These are phyloP conservation scores for Citrullus colocynthis DNA, from an alignment of 306 rosid genomes.

Conservation along the genomic window DNA sequence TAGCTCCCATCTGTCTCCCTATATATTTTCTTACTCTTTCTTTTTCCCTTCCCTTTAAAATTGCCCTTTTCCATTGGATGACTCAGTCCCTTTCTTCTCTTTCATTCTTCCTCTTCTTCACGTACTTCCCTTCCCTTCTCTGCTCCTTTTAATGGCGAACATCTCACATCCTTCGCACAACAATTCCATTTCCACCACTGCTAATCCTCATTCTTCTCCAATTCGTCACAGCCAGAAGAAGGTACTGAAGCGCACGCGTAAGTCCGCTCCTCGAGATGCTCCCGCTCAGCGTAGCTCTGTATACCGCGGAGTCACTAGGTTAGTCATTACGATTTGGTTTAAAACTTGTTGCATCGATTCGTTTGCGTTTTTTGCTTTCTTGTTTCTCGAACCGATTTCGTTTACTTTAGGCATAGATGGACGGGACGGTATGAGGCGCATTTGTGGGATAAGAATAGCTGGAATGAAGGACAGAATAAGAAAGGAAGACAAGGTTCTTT, in stretches of 20 bases:
- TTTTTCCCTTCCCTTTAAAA: not conserved
- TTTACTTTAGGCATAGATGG: constrained; percentile 76
- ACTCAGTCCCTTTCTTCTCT: not conserved
- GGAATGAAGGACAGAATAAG: constrained; percentile 82
- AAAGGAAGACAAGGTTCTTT: constrained; percentile 88
- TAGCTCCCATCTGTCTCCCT: not conserved
- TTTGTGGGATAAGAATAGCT: constrained; percentile 90
- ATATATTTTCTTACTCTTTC: not conserved
- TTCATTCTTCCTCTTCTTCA: not conserved
- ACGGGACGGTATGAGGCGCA: constrained; percentile 96
- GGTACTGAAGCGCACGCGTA: constrained; percentile 41
- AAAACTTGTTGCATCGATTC: not conserved
- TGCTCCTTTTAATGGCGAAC: constrained; percentile 40
- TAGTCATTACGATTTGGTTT: not conserved
- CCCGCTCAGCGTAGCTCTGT: constrained; percentile 74
- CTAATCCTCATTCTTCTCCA: not conserved
- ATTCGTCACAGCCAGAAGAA: constrained; percentile 4
- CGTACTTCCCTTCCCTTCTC: not conserved
- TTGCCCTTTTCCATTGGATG: constrained; percentile 1
- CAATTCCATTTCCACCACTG: constrained; percentile 7
- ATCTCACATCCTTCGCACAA: constrained; percentile 32
- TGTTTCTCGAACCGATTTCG: not conserved
- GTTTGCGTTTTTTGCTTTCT: not conserved
- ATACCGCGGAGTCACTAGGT: constrained; percentile 86
- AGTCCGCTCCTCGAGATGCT: constrained; percentile 41